Evolutionary conservation across 345 rosid genomes (phyloP), one percentile per base, ranked within the genome.

Genomic region (Ceriops tagal): DNA sequence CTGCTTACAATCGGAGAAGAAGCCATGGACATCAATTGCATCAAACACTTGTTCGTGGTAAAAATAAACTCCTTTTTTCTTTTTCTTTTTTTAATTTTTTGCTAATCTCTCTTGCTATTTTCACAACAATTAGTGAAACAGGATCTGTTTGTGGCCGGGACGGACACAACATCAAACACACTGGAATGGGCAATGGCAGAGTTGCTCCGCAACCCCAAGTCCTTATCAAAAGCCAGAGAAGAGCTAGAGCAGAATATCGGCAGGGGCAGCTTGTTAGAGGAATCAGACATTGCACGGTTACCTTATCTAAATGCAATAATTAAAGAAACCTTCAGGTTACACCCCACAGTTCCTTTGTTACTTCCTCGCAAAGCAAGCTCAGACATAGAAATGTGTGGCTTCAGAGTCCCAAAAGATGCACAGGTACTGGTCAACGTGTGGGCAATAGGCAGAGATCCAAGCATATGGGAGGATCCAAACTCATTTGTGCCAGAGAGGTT

Each of bases 121-220:
- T 20, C 4, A 5, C 28, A 8, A 18, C 8, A 64, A 4, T 39
- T 32, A 20, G 5, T 19, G 27, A 53, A 49, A 46, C 69, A 83
- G 86, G 83, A 59, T 52, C 62, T 86, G 43, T 82, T 86, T 46
- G 78, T 6, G 20, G 83, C 83, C 0, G 88, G 88, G 6, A 69
- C 83, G 1, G 87, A 86, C 32, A 80, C 85, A 22, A 84, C 83
- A 31, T 75, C 86, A 6, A 77, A 32, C 77, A 79, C 88, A 13
- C 7, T 86, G 53, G 86, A 88, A 43, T 86, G 88, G 88, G 88
- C 88, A 59, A 69, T 84, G 88, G 64, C 82, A 2, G 90, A 88
- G 64, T 32, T 86, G 10, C 78, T 86, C 24, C 68, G 30, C 1
- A 71, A 70, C 21, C 87, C 87, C 10, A 18, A 67, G 2, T 68